Base-by-base conservation (phyloP, 257 asterid genomes). In the Paraleonurus japonicus region DNA sequence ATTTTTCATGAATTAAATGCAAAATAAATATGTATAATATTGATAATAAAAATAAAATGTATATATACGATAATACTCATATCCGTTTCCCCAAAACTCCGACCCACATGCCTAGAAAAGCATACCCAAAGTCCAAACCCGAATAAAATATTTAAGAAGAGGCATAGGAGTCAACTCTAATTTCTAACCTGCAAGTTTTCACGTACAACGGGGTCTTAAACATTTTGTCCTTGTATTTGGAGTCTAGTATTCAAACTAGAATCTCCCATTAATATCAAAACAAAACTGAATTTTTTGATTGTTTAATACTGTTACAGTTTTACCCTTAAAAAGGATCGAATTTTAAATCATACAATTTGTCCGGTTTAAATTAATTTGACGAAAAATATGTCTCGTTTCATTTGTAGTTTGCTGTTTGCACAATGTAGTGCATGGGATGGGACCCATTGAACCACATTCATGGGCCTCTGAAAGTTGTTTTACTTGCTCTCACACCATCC, bases 151-250 rank as follows among this genome's bases (percentile, higher is more conserved):
- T 7, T 28, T 6, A 3, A 1, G 13, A 33, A 59, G 26, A 50
- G 50, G 13, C 7, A 24, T 57, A n/a, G 37, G 69, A 28, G 78
- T 66, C 80, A 75, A 71, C 68, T 65, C 51, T 37, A 62, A 12
- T 61, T 30, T 65, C 54, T 9, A 35, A 41, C 4, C 61, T 76
- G 62, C 69, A 70, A 65, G 0, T 39, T 65, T 35, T 51, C 33
- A 4, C 13, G 61, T 28, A 55, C 51, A 70, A 43, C 5, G n/a
- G 61, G 12, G 15, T 33, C 15, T 27, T 28, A 13, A 13, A 35
- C n/a, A 28, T 24, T 62, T 68, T 83, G 87, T 80, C 85, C 57
- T 75, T 35, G 3, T 58, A 63, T 61, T 64, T 74, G 83, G 79
- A 77, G 22, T 63, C 5, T 80, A 61, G 75, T 28, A 19, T 16